These are phyloP conservation scores for Cyberlindnera maritima DNA, from an alignment of 805 yeast genomes.

Conservation along the genomic window DNA sequence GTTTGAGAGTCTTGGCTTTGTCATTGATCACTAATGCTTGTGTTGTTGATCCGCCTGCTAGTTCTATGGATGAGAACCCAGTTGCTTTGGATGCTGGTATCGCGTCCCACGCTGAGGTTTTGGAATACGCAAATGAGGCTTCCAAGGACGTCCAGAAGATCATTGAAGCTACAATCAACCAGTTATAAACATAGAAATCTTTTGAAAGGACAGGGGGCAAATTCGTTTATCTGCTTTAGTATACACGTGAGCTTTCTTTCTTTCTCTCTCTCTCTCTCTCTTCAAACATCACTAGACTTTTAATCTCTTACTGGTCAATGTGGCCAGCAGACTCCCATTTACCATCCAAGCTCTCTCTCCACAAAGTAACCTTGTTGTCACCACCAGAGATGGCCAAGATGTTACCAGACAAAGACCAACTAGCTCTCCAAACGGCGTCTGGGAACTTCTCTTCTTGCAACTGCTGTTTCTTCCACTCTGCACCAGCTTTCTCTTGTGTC, in stretches of 20 bases:
- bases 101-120: slow-evolving; percentile 91
- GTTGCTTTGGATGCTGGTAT: slow-evolving; percentile 61
- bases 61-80: slow-evolving; percentile 56
- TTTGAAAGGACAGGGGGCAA: too few species aligned
- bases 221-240: neutral
- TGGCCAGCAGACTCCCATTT: slow-evolving; percentile 98
- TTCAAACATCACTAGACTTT: neutral
- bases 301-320: slow-evolving; percentile 65
- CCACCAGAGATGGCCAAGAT: slow-evolving; percentile 95
- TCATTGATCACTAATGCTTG: slow-evolving; percentile 85
- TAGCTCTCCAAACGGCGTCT: slow-evolving; percentile 97
- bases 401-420: slow-evolving; percentile 96
- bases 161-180: slow-evolving; percentile 59
- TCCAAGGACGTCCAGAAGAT: slow-evolving; percentile 75
- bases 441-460: slow-evolving; percentile 83
- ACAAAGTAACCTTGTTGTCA: slow-evolving; percentile 90
- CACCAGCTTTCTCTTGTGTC: slow-evolving; percentile 72
- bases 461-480: slow-evolving; percentile 77
- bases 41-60: slow-evolving; percentile 64
- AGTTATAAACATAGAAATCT: slow-evolving; percentile 12
- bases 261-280: too few species aligned
- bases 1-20: slow-evolving; percentile 77
- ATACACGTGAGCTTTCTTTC: neutral
- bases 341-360: slow-evolving; percentile 93
- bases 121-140: slow-evolving; percentile 77